These are phyloP conservation scores for Heritiera littoralis DNA, from an alignment of 345 rosid genomes.

Conservation along the genomic window DNA sequence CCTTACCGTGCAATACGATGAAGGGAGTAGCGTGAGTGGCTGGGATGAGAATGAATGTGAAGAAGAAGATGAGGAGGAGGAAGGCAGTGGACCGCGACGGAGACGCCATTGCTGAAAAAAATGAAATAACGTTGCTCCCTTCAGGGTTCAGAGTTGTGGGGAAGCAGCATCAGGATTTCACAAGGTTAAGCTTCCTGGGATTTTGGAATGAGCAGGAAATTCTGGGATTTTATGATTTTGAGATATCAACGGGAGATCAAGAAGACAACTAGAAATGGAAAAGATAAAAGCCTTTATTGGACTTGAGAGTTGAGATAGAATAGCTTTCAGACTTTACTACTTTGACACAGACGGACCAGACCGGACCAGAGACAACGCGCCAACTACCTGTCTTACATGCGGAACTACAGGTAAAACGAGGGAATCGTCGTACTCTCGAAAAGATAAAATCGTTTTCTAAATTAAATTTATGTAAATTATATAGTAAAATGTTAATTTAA, in stretches of 20 bases:
- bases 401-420: too few relatives aligned
- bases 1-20: slow-evolving; percentile 75
- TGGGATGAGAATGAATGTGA: slow-evolving; percentile 24
- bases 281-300: neutral
- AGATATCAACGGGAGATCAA: neutral
- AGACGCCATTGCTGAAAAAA: slow-evolving; percentile 1
- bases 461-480: too few relatives aligned
- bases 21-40: slow-evolving; percentile 58
- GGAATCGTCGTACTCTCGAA: too few relatives aligned
- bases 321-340: neutral
- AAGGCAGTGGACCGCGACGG: neutral
- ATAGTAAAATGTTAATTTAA: too few relatives aligned
- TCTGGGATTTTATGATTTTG: neutral
- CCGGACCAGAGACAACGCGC: neutral
- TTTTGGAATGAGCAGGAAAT: neutral
- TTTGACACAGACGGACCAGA: neutral
- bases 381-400: neutral
- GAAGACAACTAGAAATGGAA: neutral
- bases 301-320: neutral
- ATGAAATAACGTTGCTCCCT: neutral
- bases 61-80: neutral
- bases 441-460: too few relatives aligned
- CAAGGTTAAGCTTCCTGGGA: neutral
- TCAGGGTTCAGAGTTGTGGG: neutral
- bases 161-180: neutral